These are phyloP conservation scores for Ganoderma lucidum DNA, from an alignment of 1,284 basidiomycete species.

Conservation along the genomic window DNA sequence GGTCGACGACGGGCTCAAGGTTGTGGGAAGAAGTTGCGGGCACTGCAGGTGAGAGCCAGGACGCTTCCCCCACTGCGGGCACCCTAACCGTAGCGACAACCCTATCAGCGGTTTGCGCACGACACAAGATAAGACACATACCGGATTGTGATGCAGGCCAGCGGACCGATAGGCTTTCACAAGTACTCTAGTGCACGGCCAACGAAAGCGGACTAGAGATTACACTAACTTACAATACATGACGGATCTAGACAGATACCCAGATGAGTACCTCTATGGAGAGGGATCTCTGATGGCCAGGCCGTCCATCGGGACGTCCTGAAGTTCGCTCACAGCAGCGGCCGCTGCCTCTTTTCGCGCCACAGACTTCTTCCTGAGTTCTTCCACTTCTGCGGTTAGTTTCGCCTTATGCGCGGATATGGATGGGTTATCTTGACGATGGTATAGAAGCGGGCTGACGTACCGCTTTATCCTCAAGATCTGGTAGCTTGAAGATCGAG, in stretches of 20 bases:
- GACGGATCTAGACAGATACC: background rate
- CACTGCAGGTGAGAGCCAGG: too few species aligned
- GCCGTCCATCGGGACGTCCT: constrained; percentile 39
- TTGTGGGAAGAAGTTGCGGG: too few species aligned
- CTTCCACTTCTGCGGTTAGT: constrained; percentile 57
- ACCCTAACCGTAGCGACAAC: background rate
- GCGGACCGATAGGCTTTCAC: too few species aligned
- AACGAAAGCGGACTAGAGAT: constrained; percentile 1
- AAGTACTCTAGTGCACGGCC: background rate
- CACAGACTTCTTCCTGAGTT: constrained; percentile 45
- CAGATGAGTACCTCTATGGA: background rate
- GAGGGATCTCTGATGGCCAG: constrained; percentile 21
- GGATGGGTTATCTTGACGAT: background rate
- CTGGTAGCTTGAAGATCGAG: constrained; percentile 63
- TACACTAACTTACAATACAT: constrained; percentile 26
- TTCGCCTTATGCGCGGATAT: constrained; percentile 47
- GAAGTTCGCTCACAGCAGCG: constrained; percentile 24
- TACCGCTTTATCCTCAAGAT: constrained; percentile 68
- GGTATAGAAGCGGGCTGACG: constrained; percentile 35
- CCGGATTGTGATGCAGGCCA: too few species aligned
- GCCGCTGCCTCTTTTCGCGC: constrained; percentile 32
- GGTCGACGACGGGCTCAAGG: too few species aligned
- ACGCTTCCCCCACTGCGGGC: too few species aligned
- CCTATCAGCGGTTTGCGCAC: background rate
- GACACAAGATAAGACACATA: too few species aligned